Base-by-base conservation (phyloP, 2,329 filamentous ascomycete species). In the Pseudocercospora vitis region DNA sequence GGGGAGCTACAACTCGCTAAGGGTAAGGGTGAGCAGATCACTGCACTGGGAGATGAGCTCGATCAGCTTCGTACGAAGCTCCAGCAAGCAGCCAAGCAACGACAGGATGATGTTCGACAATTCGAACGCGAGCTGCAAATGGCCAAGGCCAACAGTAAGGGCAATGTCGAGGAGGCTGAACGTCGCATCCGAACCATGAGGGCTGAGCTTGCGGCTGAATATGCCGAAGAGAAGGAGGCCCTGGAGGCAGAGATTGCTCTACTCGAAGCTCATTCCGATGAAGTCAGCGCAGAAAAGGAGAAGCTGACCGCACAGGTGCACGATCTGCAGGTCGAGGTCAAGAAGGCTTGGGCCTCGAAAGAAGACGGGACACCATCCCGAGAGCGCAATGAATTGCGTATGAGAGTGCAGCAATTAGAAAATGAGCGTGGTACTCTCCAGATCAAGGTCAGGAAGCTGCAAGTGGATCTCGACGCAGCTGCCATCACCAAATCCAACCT, bases 241-340 rank as follows among this genome's bases (percentile, higher is more conserved):
- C 69, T 85, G 7, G 79, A 85, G 62, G 80, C 84, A 26, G 80
- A 81, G 54, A 77, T 81, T 14, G 67, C 75, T 28, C 72, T 78
- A 4, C 63, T 78, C 1, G 73, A 77, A 52, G 69, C 71, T 23
- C 70, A 68, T 24, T 66, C 72, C 6, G 75, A 77, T 26, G 73
- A 76, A 14, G 66, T 70, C 1, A 64, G 70, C 18, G 68, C 71
- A 12, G 74, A 76, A 57, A 86, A 84, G 63, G 76, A 78, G 6
- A 75, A 82, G 35, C 71, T 87, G 1, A 81, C 88, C 63, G 76
- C 82, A 48, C 81, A 81, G 53, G 76, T 81, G 3, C 72, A 74
- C 7, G 74, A 62, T 18, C 63, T 74, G 3, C 67, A 71, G 57
- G 63, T 63, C 9, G 68, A 72, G 14, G 51, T 73, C 12, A 56